Evolutionary conservation across 805 yeast genomes (phyloP), one percentile per base, ranked within the genome.

Genomic region (Starmerella bombi): DNA sequence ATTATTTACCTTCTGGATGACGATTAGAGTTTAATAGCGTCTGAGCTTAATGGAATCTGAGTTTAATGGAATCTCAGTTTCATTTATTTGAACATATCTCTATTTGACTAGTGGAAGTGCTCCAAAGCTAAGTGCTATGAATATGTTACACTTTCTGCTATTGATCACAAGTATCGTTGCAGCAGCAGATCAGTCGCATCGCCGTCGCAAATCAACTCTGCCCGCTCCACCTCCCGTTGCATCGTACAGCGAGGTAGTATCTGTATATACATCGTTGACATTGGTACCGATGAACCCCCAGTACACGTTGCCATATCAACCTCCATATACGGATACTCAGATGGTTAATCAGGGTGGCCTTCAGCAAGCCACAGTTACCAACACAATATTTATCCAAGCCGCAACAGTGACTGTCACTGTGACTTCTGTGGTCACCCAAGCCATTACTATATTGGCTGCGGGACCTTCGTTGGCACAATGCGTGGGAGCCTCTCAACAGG

Each of bases 221-320:
- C 25, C 35, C 17, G 19, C 29, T 16, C 19, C 29, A 17, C n/a
- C n/a, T n/a, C 18, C 23, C 12, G 29, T 23, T 5, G 5, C 28
- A 12, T 18, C 33, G 27, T 29, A 28, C 31, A 28, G 31, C 17
- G 17, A 28, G n/a, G 7, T 8, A 6, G 31, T 28, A 8, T 28
- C 31, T 15, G 17, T 28, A 15, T 28, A 19, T 19, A 36, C 39
- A 10, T 30, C 18, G 5, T 16, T 16, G 6, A 37, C 40, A 7
- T 9, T 37, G 17, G 40, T 38, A 4, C 38, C 38, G 10, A 31
- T 34, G 29, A 18, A 19, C 12, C n/a, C 34, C 9, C 31, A 28
- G 17, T 28, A 28, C 17, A 6, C n/a, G 31, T 6, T 15, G 16
- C 34, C 17, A 16, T n/a, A n/a, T 28, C n/a, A 14, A 18, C 18